Base-by-base conservation (phyloP, 345 rosid genomes). In the Corchorus capsularis region DNA sequence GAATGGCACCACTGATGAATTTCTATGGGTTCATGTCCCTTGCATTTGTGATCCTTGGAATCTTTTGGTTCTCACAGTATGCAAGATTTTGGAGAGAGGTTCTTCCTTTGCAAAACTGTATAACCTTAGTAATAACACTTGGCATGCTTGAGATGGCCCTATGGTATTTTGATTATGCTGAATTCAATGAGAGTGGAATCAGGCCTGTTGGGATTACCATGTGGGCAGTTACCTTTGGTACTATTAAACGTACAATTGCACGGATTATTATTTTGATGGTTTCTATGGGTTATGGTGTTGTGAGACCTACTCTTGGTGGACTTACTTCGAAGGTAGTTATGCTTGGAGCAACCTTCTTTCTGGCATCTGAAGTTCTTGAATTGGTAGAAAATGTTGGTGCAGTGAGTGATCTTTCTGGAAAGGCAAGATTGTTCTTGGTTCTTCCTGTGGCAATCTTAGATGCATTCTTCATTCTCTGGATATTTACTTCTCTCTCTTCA, bases 121-220 rank as follows among this genome's bases (percentile, higher is more conserved):
- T 96, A 35, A 96, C 97, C 17, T 49, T 94, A 50, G 95, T 96
- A 81, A 94, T 94, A 57, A 92, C 97, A 0, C 71, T 94, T 0
- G 98, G 97, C 61, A 94, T 96, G 99, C 82, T 91, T 72, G 99
- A 96, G 89, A 92, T 94, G 98, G 87, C 98, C n/a, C 83, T 94
- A 54, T 96, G 98, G 99, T 93, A 89, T 80, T 94, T 94, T 7
- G 97, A 96, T 81, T 92, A 91, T 76, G 97, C 91, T 13, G 95
- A 92, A 41, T 96, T 96, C 82, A 94, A 91, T 13, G 91, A 91
- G 83, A 90, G 90, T 0, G 99, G 99, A 47, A 80, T 92, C 34
- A 88, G 99, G 81, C 97, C 99, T 2, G 85, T 85, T 1, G 97
- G 94, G 39, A 94, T 91, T 82, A 96, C 97, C 1, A 78, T 87